Conservation (phyloP, 2,329 filamentous ascomycete genomes). For the Aspergillus pseudoviridinutans region DNA sequence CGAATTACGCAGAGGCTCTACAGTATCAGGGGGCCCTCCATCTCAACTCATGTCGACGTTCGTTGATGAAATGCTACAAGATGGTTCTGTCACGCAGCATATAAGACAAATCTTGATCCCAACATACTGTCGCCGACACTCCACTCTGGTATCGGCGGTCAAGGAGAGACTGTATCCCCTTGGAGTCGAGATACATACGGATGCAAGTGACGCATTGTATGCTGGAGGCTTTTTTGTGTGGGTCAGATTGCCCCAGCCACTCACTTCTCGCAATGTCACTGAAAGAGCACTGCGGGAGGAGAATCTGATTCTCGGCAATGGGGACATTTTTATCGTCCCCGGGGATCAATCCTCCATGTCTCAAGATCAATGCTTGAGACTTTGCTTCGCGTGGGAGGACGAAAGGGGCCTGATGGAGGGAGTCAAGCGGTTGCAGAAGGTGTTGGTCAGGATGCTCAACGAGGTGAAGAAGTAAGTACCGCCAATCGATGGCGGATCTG, state of each 20-base stretch:
- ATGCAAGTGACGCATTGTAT: neutral
- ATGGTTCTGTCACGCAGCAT: conserved; percentile 48
- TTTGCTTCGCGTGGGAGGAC: conserved; percentile 18
- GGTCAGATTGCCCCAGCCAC: conserved; percentile 7
- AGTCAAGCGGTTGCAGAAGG: neutral
- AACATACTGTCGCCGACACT: conserved; percentile 6
- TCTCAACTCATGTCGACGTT: conserved; percentile 55
- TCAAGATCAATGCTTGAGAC: conserved; percentile 13
- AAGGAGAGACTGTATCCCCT: conserved; percentile 7
- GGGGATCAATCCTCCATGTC: conserved; percentile 37
- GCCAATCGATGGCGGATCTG: neutral
- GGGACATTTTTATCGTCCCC: conserved; percentile 45
- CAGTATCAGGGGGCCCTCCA: conserved; percentile 53
- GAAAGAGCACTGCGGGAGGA: conserved; percentile 2
- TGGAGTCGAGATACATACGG: conserved; percentile 9
- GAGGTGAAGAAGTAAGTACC: neutral
- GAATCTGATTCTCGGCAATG: conserved; percentile 8
- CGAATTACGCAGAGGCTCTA: conserved; percentile 14
- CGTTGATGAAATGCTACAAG: conserved; percentile 48
- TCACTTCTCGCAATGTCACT: conserved; percentile 6
- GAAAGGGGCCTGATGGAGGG: conserved; percentile 10
- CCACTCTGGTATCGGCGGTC: conserved; percentile 5
- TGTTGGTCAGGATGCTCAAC: neutral
- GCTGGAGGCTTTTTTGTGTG: conserved; percentile 15
- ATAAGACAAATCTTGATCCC: conserved; percentile 44